Evolutionary conservation across 805 yeast species (phyloP).

Genomic region (Wickerhamiella spandovensis): DNA sequence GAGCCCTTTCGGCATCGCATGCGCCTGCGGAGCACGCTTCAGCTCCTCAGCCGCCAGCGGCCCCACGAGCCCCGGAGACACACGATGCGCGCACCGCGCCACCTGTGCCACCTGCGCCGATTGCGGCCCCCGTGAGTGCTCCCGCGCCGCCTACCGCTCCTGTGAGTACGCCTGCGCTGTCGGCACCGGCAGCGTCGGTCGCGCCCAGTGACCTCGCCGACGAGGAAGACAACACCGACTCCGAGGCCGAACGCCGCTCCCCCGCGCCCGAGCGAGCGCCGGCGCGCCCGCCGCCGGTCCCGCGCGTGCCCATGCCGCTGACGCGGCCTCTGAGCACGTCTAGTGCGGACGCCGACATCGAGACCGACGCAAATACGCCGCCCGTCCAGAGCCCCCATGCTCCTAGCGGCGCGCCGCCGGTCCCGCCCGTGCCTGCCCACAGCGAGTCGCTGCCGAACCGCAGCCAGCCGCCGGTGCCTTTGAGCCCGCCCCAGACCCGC

Average conservation of each 20-base stretch:
- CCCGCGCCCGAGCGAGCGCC: constrained; percentile 9
- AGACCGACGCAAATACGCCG: constrained; percentile 22
- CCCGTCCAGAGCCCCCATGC: neutral
- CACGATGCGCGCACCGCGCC: too few species aligned
- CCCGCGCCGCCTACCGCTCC: too few species aligned
- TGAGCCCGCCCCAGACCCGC: constrained; percentile 9
- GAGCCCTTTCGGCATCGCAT: too few species aligned
- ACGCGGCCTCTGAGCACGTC: neutral
- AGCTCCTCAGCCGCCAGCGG: too few species aligned
- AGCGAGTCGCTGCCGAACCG: neutral
- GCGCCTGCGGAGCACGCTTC: too few species aligned
- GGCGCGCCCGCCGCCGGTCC: constrained; percentile 8
- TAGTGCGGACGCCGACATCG: constrained; percentile 43
- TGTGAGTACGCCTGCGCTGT: too few species aligned
- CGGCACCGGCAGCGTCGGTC: neutral
- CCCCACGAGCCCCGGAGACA: too few species aligned
- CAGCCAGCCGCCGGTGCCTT: constrained; percentile 11
- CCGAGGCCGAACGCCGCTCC: constrained; percentile 2
- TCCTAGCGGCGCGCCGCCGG: constrained; percentile 4
- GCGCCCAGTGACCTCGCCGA: constrained; percentile 31
- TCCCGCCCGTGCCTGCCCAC: constrained; percentile 10
- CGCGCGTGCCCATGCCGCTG: constrained; percentile 1
- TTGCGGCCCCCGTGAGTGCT: too few species aligned
- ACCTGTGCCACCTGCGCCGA: neutral
- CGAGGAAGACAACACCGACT: constrained; percentile 41